These are phyloP conservation scores for Kuraishia borneana DNA, from an alignment of 805 yeast genomes.

Conservation along the genomic window DNA sequence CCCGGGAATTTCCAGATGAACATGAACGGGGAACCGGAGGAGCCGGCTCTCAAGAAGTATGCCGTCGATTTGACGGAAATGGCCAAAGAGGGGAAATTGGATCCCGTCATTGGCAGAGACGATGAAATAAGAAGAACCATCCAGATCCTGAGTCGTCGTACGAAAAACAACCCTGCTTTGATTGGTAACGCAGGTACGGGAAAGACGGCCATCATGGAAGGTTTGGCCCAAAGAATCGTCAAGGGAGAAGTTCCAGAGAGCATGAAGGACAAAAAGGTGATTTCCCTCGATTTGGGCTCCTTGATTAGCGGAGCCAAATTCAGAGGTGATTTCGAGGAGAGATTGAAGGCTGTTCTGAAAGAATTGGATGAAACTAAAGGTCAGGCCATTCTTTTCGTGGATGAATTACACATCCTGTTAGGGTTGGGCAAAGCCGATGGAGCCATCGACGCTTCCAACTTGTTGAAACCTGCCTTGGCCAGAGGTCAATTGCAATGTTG, in stretches of 20 bases:
- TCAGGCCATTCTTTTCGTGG: constrained; percentile 71
- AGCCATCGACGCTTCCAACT: constrained; percentile 88
- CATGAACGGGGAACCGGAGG: constrained; percentile 27
- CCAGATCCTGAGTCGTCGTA: constrained; percentile 83
- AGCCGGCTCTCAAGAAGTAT: constrained; percentile 72
- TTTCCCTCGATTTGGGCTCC: constrained; percentile 80
- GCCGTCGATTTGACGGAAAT: constrained; percentile 81
- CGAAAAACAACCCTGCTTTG: constrained; percentile 90
- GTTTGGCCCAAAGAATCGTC: constrained; percentile 86
- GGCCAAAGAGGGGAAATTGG: constrained; percentile 84
- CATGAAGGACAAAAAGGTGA: constrained; percentile 74
- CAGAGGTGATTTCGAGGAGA: constrained; percentile 93
- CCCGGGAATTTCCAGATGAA: constrained; percentile 12
- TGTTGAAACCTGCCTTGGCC: constrained; percentile 88
- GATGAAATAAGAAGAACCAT: constrained; percentile 90
- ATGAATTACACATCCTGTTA: constrained; percentile 80
- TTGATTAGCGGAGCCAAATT: constrained; percentile 91
- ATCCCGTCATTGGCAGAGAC: constrained; percentile 95
- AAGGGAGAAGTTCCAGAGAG: constrained; percentile 92
- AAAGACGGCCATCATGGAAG: constrained; percentile 94
- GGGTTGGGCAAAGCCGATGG: constrained; percentile 94
- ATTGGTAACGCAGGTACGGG: constrained; percentile 98
- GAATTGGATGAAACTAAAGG: constrained; percentile 78
- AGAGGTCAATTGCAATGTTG: constrained; percentile 88
- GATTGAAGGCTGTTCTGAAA: constrained; percentile 67